Evolutionary conservation across 1,284 basidiomycete genomes (phyloP), one percentile per base, ranked within the genome.

Genomic region (Heterobasidion irregulare): DNA sequence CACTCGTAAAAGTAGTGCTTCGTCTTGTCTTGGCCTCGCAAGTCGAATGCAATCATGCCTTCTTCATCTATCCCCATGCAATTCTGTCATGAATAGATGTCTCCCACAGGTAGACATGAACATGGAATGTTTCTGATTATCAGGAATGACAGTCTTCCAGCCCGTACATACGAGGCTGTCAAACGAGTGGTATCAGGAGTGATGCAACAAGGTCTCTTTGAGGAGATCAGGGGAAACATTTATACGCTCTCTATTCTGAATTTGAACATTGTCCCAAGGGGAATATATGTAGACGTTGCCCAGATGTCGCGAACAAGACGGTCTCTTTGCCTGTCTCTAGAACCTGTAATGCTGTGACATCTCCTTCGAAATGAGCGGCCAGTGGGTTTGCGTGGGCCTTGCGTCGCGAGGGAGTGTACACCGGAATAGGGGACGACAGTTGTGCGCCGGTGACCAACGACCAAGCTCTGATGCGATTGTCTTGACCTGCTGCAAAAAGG

Each of bases 401-500:
- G 33, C 15, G 18, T 50, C 15, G 26, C 16, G 32, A 19, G 15
- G 18, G 18, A 12, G 19, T 10, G 15, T 50, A 52, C 8, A 16
- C 47, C 9, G 43, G 19, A n/a, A 0, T 7, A 9, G 32, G n/a
- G 8, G 34, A 33, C 18, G 47, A 13, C 8, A 10, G 52, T 6
- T 7, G 54, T 12, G 32, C 66, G 6, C 85, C 86, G 4, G 75
- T 78, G 6, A 66, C 72, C 6, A 89, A 63, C 2, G 84, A 85
- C 87, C 87, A 90, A 1, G 75, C 77, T 32, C 84, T 75, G 66
- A 89, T 72, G 60, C 76, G 68, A 61, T 75, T 63, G 72, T 86
- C 80, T 65, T 83, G 76, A 3, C 89, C 89, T 0, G 83, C 84
- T 4, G 83, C 83, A 62, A 92, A 92, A 13, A 94, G 63, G 59